phyloP scores from a whole-genome alignment of 768 basidiomycete species.

The Kwoniella mangroviensis region DNA sequence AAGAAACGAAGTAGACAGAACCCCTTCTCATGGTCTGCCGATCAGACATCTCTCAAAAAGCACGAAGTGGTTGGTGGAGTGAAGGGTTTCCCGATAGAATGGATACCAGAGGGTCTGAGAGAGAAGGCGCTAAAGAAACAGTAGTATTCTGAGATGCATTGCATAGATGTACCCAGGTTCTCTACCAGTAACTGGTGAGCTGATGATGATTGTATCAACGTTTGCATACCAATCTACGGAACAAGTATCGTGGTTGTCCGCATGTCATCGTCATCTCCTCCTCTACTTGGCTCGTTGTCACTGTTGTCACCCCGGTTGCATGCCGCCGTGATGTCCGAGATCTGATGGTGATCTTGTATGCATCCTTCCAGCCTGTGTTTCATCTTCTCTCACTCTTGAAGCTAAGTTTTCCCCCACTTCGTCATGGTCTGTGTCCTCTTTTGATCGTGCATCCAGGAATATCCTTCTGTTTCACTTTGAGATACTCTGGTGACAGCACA shows the following conservation, averaged over 20 bases:
- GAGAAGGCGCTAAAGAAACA: conserved; percentile 18
- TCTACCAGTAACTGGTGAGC: background rate
- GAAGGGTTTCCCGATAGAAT: conserved; percentile 81
- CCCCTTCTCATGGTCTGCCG: conserved; percentile 22
- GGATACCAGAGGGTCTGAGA: conserved; percentile 59
- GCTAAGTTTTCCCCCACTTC: background rate
- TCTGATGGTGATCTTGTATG: background rate
- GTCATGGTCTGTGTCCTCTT: background rate
- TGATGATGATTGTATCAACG: background rate
- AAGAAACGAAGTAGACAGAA: conserved; percentile 66
- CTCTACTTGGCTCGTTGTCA: background rate
- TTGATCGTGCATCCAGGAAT: background rate
- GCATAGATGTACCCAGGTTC: background rate
- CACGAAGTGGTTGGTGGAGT: conserved; percentile 63
- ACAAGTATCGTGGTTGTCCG: no score
- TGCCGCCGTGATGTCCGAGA: background rate
- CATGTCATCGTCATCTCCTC: background rate
- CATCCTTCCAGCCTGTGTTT: background rate
- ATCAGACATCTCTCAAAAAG: conserved; percentile 64
- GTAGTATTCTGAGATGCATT: conserved; percentile 1
- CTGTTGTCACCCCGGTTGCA: background rate
- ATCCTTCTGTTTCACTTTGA: background rate
- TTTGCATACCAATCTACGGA: no score
- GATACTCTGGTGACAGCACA: background rate
- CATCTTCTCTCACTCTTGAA: no score